Evolutionary conservation across 345 rosid species (phyloP).

Genomic region (Kernera saxatilis): DNA sequence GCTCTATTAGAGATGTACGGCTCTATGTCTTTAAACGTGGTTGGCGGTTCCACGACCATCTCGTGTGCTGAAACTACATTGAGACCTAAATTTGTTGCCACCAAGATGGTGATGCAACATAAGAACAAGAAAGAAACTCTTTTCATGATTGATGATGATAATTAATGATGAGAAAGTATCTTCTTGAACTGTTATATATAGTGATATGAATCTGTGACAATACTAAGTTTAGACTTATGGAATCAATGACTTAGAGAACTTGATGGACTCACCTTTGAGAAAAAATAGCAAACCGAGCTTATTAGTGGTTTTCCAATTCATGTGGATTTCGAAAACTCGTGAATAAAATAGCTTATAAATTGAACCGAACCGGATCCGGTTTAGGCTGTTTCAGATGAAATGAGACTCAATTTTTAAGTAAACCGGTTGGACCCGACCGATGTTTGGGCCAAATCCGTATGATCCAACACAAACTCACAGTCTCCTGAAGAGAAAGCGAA

Average conservation of each 20-base stretch:
- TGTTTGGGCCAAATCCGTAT: not conserved
- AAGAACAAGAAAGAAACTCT: constrained; percentile 12
- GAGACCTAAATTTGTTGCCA: constrained; percentile 13
- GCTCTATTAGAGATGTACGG: constrained; percentile 23
- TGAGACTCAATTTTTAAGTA: not conserved
- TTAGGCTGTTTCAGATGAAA: not conserved
- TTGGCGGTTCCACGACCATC: not conserved
- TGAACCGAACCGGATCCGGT: not conserved
- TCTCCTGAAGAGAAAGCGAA: constrained; percentile 1
- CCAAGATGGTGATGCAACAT: constrained; percentile 14
- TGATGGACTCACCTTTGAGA: constrained; percentile 18
- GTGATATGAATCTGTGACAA: not conserved
- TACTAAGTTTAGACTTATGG: constrained; percentile 21
- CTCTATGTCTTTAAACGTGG: constrained; percentile 11
- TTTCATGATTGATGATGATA: constrained; percentile 9
- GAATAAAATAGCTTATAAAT: not conserved
- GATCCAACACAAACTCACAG: constrained; percentile 1
- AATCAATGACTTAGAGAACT: constrained; percentile 29
- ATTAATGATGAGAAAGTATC: not conserved
- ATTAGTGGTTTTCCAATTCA: constrained; percentile 10
- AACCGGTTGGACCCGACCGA: not conserved
- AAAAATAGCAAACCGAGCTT: constrained; percentile 17
- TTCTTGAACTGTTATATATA: constrained; percentile 11
- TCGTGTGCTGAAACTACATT: constrained; percentile 20
- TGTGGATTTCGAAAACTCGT: not conserved